Conservation (phyloP, 192 early-diverging fungal genomes). For the Phycomyces nitens region DNA sequence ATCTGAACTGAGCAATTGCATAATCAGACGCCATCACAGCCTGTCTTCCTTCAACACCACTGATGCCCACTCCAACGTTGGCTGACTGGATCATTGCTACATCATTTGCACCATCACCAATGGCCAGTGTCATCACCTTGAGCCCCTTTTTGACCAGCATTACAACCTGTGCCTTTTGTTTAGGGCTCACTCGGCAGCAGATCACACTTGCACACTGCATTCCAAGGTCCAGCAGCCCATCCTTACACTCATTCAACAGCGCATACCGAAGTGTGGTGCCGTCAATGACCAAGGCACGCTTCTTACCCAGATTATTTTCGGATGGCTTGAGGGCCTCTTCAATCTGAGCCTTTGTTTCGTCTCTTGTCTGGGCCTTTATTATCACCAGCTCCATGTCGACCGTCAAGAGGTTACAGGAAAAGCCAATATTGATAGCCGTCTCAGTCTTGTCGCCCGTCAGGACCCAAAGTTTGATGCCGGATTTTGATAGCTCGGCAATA, state of each 20-base stretch:
- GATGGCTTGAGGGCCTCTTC: constrained; percentile 56
- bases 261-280: constrained; percentile 82
- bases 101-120: constrained; percentile 97
- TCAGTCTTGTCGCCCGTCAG: constrained; percentile 97
- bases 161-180: constrained; percentile 97
- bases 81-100: constrained; percentile 98
- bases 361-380: constrained; percentile 56
- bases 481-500: constrained; percentile 76
- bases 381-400: constrained; percentile 82
- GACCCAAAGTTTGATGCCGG: constrained; percentile 95
- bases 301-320: constrained; percentile 33
- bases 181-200: constrained; percentile 92
- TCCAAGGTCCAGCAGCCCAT: constrained; percentile 66
- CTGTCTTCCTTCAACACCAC: constrained; percentile 92
- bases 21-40: constrained; percentile 93
- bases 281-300: constrained; percentile 81
- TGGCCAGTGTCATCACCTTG: constrained; percentile 84
- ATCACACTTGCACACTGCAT: constrained; percentile 84
- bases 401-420: constrained; percentile 86
- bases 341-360: constrained; percentile 62
- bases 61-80: constrained; percentile 91
- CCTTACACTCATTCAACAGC: constrained; percentile 56
- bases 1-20: constrained; percentile 89
- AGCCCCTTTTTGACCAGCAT: constrained; percentile 77
- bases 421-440: constrained; percentile 97